These are phyloP conservation scores for Cladorrhinum samala DNA, from an alignment of 495 filamentous ascomycete genomes.

Conservation along the genomic window DNA sequence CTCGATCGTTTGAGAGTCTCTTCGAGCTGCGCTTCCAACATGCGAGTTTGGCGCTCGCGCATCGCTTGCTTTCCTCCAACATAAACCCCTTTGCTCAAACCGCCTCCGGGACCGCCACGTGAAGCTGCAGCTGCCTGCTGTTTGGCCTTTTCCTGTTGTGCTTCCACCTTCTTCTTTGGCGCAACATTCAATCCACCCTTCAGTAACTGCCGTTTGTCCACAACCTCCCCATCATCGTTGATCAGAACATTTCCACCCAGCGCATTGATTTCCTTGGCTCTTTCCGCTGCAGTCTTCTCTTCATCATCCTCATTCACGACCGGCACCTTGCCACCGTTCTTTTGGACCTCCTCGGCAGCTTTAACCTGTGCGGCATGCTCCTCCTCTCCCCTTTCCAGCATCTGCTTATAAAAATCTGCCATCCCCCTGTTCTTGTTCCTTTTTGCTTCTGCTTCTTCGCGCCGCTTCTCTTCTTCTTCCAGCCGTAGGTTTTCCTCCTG, in stretches of 20 bases:
- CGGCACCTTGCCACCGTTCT: constrained; percentile 28
- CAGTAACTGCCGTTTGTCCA: constrained; percentile 88
- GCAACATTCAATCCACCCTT: constrained; percentile 81
- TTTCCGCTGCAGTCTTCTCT: constrained; percentile 63
- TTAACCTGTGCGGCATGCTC: constrained; percentile 66
- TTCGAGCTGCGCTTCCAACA: constrained; percentile 80
- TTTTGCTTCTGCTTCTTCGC: constrained; percentile 64
- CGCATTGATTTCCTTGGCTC: constrained; percentile 67
- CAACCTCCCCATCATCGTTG: constrained; percentile 91
- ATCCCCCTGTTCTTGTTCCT: constrained; percentile 67
- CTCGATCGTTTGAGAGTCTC: constrained; percentile 63
- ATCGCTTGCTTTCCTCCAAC: constrained; percentile 53
- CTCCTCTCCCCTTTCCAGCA: constrained; percentile 72
- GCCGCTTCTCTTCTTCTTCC: constrained; percentile 71
- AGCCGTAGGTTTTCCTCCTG: constrained; percentile 74
- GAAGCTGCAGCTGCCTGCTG: constrained; percentile 29
- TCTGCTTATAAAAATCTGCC: constrained; percentile 77
- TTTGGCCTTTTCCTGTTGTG: constrained; percentile 29
- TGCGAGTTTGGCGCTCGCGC: constrained; percentile 75
- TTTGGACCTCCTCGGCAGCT: constrained; percentile 59
- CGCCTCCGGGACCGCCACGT: constrained; percentile 24
- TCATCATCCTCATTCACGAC: constrained; percentile 36
- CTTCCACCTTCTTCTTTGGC: constrained; percentile 45
- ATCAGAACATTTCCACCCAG: constrained; percentile 62
- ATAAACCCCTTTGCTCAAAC: constrained; percentile 39